Evolutionary conservation across 176 grass and related monocot species (phyloP), one percentile per base, ranked within the genome.

Genomic region (Areca catechu): DNA sequence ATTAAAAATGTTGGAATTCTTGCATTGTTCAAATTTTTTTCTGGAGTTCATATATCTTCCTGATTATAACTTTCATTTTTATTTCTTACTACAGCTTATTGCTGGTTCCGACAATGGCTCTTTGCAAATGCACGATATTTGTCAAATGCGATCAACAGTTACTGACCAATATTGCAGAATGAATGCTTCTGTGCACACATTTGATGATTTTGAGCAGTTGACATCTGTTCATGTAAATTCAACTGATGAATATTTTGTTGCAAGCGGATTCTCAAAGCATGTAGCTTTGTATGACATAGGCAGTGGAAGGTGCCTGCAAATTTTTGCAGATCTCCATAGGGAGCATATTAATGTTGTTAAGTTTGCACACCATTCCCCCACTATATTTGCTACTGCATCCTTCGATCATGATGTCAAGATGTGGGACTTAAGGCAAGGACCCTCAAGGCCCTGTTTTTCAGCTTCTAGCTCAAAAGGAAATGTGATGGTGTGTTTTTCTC

Each of bases 401-500:
- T 70, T 70, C 15, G 67, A 70, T 70, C 48, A 58, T 49, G 9
- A 49, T 18, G 17, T 70, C n/a, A 70, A 59, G 55, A 57, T 70
- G 54, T 70, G 67, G 67, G 67, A 70, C n/a, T 59, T 70, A 28
- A 25, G 67, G 47, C 43, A 58, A 58, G 67, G 67, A 15, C 48
- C 47, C 22, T 70, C 67, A 59, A 29, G 43, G 47, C 54, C 67
- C 49, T 70, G 67, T 50, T 70, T 58, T 70, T 58, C 67, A 58
- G 37, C 67, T 50, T 70, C 22, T 19, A 70, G 56, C 54, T 58
- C 54, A 27, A 70, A 21, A 59, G 67, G 67, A 48, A 70, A 70
- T 16, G 67, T 70, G 43, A 70, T 59, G 67, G 55, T 70, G 54
- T 70, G 67, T 47, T 70, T 70, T 70, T 70, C 67, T 50, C 67